Evolutionary conservation across 1,139 yeast species (phyloP).

Genomic region (Candida buenavistaensis): DNA sequence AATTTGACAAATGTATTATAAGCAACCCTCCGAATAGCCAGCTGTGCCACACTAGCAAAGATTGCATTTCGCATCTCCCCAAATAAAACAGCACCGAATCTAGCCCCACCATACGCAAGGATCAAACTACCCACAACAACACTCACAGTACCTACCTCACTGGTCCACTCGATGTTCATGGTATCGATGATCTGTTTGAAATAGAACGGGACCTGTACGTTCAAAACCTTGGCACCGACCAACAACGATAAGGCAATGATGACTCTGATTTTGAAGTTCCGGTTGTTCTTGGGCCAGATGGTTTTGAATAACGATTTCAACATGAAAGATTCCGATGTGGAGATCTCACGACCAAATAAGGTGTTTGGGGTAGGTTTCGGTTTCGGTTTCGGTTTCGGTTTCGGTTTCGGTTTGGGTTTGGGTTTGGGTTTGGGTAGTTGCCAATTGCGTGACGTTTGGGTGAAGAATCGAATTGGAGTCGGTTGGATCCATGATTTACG

Average conservation of each 20-base stretch:
- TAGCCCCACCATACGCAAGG: conserved; percentile 87
- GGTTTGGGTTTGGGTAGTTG: not conserved
- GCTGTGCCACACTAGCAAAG: conserved; percentile 93
- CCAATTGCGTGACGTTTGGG: not conserved
- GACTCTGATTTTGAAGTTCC: conserved; percentile 73
- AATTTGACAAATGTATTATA: conserved; percentile 82
- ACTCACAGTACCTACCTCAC: conserved; percentile 58
- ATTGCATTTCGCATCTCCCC: conserved; percentile 95
- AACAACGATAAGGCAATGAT: conserved; percentile 69
- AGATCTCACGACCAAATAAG: conserved; percentile 25
- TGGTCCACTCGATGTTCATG: conserved; percentile 89
- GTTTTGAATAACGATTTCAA: conserved; percentile 65
- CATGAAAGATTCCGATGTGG: conserved; percentile 60
- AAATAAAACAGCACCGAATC: conserved; percentile 91
- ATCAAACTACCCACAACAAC: conserved; percentile 72
- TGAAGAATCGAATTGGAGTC: not conserved
- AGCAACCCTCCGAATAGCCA: conserved; percentile 90
- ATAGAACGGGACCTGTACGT: conserved; percentile 94
- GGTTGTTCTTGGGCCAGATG: conserved; percentile 85
- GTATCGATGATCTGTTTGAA: conserved; percentile 87
- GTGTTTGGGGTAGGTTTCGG: conserved; percentile 8
- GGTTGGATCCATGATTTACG: not conserved
- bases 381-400: not conserved
- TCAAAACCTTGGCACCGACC: conserved; percentile 77
- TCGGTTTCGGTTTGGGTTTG: not conserved